phyloP scores from a whole-genome alignment of 352 stramenopile genomes.

The Pythium biforme region DNA sequence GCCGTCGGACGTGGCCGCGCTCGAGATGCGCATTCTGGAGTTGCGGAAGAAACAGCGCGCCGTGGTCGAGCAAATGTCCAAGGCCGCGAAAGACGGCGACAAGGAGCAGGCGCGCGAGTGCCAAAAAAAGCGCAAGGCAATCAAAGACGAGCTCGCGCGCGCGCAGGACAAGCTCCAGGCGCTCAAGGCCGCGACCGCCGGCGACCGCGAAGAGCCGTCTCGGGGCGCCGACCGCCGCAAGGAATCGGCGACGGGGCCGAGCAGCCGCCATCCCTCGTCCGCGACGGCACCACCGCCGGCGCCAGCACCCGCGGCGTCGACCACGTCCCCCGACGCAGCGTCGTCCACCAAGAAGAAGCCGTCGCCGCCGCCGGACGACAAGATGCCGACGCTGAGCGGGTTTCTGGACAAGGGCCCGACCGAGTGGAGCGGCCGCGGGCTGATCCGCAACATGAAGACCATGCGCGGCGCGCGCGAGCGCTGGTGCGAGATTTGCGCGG shows the following conservation, averaged over 20 bases:
- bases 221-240: constrained; percentile 19
- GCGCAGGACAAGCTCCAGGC: constrained; percentile 65
- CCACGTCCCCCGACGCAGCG: not conserved
- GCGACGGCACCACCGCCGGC: not conserved
- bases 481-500: constrained; percentile 77
- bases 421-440: constrained; percentile 71
- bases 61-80: constrained; percentile 69
- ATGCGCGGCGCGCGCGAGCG: constrained; percentile 83
- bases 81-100: constrained; percentile 67
- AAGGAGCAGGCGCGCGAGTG: constrained; percentile 76
- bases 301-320: not conserved
- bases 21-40: constrained; percentile 75
- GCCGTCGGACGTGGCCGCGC: constrained; percentile 45
- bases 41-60: constrained; percentile 77
- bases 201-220: constrained; percentile 10
- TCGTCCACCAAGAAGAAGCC: constrained; percentile 20
- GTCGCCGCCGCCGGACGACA: constrained; percentile 28
- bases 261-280: not conserved
- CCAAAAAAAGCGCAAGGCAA: constrained; percentile 64
- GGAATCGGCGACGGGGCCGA: not conserved
- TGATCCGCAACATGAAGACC: constrained; percentile 84
- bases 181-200: constrained; percentile 40
- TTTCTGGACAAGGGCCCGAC: constrained; percentile 88
- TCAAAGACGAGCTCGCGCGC: constrained; percentile 75
- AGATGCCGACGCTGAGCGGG: constrained; percentile 70